Evolutionary conservation across 108 stramenopile species (phyloP), one percentile per base, ranked within the genome.

Genomic region (Cyclotella atomus): DNA sequence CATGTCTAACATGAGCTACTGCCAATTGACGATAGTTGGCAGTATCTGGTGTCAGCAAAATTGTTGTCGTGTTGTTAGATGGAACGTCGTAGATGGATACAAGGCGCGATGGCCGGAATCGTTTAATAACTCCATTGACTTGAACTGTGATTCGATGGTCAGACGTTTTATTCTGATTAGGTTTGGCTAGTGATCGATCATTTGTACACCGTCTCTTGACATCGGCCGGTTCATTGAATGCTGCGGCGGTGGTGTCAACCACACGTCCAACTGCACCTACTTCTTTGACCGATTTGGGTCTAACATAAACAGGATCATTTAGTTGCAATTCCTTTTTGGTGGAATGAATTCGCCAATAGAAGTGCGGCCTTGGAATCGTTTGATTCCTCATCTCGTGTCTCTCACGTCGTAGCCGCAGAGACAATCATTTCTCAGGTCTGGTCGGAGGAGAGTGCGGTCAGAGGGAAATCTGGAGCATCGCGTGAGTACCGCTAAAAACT

Each of bases 11-110:
- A 24, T 87, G 87, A 54, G 87, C 76, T 12, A 80, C 61, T 5
- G 85, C 88, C 47, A 89, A 44, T 29, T 73, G 78, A 3, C 91
- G 91, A 85, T 88, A 92, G 21, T 81, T 76, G 16, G 45, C 66
- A 0, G 91, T 92, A 19, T 87, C 85, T 0, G 86, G 71, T 21
- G 91, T 89, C 5, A 89, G 59, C 25, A 87, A 1, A 17, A 90
- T 38, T 2, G 71, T 21, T 21, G 72, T 34, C 5, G 5, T 14
- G 32, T 23, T 19, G 23, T 78, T 45, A 14, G 32, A 19, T 32
- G 28, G 10, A 3, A 30, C 12, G 30, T 74, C 82, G 27, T 74
- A 83, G 2, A 83, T 73, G 23, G 71, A 71, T 14, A 83, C 64
- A 47, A 65, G 43, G n/a, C 64, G 64, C 24, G 75, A 76, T n/a